Evolutionary conservation across 75 land plant species (phyloP).

Genomic region (Adiantum capillusveneris): DNA sequence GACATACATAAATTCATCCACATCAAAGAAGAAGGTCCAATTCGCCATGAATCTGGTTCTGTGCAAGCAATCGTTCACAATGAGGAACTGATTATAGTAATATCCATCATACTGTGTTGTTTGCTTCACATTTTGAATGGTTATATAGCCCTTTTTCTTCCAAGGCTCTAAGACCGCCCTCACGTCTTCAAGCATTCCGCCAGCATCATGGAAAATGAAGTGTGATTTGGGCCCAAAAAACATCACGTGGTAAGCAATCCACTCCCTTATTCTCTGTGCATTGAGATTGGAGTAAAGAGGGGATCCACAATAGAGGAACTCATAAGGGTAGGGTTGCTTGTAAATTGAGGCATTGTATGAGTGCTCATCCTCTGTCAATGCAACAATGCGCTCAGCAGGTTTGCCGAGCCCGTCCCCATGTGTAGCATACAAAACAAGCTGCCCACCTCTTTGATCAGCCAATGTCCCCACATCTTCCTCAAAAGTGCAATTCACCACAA

Average conservation of each 20-base stretch:
- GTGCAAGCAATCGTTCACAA: slow-evolving; percentile 29
- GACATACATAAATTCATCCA: slow-evolving; percentile 27
- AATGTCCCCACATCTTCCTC: slow-evolving; percentile 14
- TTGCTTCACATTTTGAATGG: slow-evolving; percentile 6
- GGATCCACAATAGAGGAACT: slow-evolving; percentile 25
- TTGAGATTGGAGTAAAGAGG: slow-evolving; percentile 18
- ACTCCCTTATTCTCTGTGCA: slow-evolving; percentile 16
- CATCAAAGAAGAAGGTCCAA: slow-evolving; percentile 30
- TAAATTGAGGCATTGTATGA: neutral
- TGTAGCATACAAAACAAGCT: slow-evolving; percentile 20
- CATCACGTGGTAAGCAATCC: slow-evolving; percentile 26
- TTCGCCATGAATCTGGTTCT: slow-evolving; percentile 16
- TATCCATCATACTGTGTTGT: slow-evolving; percentile 14
- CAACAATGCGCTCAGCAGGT: slow-evolving; percentile 11
- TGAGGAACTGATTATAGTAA: slow-evolving; percentile 27
- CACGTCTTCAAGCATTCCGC: slow-evolving; percentile 11
- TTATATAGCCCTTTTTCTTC: slow-evolving; percentile 5
- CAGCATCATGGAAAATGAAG: slow-evolving; percentile 25
- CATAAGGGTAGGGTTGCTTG: slow-evolving; percentile 14
- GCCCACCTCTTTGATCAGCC: slow-evolving; percentile 31
- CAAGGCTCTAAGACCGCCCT: slow-evolving; percentile 7
- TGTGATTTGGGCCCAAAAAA: slow-evolving; percentile 14
- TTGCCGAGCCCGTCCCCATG: slow-evolving; percentile 11
- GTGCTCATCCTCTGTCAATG: slow-evolving; percentile 19
- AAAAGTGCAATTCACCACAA: slow-evolving; percentile 43